These are phyloP conservation scores for Diplodia corticola DNA, from an alignment of 2,329 filamentous ascomycete genomes.

Conservation along the genomic window DNA sequence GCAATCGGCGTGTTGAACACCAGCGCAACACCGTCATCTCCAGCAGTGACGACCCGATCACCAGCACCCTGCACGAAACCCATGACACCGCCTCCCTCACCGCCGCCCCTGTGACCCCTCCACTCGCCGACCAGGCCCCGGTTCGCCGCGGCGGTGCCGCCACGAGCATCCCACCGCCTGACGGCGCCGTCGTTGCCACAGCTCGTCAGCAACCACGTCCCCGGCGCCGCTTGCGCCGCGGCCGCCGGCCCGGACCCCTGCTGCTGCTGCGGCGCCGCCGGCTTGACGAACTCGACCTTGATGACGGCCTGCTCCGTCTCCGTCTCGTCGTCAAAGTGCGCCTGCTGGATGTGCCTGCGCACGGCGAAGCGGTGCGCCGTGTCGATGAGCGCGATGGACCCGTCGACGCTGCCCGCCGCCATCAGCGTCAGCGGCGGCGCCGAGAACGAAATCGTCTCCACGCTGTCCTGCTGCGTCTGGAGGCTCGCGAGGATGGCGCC, in stretches of 20 bases:
- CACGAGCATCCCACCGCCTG: constrained; percentile 79
- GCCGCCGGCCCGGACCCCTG: background rate
- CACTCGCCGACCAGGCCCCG: constrained; percentile 80
- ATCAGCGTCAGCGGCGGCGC: constrained; percentile 61
- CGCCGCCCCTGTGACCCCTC: constrained; percentile 82
- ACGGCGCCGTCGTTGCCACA: constrained; percentile 93
- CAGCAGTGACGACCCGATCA: constrained; percentile 71
- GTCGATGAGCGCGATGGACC: constrained; percentile 81
- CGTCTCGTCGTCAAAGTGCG: constrained; percentile 70
- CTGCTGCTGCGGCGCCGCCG: constrained; percentile 21
- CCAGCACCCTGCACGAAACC: constrained; percentile 71
- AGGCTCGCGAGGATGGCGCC: constrained; percentile 80
- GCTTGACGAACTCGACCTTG: constrained; percentile 81
- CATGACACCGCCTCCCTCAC: constrained; percentile 83
- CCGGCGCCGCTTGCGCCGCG: constrained; percentile 32
- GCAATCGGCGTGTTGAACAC: constrained; percentile 57
- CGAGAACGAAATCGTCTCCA: constrained; percentile 73
- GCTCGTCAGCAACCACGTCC: constrained; percentile 74
- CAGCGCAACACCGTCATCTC: constrained; percentile 75
- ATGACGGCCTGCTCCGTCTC: constrained; percentile 75
- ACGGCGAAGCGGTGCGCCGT: constrained; percentile 82
- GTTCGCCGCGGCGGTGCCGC: constrained; percentile 64
- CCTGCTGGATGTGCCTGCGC: constrained; percentile 76
- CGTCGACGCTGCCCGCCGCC: constrained; percentile 64
- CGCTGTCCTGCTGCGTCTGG: constrained; percentile 73